Conservation (phyloP, 768 basidiomycete genomes). For the Suillus ampliporus region DNA sequence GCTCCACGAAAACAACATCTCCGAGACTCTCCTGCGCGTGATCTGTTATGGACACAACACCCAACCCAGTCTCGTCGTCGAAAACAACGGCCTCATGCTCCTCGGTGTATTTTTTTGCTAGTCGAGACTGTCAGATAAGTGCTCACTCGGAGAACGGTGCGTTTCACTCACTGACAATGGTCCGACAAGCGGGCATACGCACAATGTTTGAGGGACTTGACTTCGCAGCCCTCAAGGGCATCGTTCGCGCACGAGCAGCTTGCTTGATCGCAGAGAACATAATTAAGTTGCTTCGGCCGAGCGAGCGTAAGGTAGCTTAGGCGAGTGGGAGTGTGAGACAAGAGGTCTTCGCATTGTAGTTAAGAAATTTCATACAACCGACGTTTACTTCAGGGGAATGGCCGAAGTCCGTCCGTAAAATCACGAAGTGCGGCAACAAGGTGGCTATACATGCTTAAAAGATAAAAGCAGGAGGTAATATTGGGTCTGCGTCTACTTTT, state of each 20-base stretch:
- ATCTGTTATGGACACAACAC: slow-evolving; percentile 85
- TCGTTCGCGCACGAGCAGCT: slow-evolving; percentile 10
- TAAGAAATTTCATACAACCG: slow-evolving; percentile 9
- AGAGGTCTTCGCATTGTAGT: slow-evolving; percentile 4
- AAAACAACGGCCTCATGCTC: slow-evolving; percentile 89
- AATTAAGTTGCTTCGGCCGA: background rate
- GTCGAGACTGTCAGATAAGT: background rate
- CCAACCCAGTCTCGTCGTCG: slow-evolving; percentile 78
- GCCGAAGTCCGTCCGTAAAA: background rate
- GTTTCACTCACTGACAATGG: slow-evolving; percentile 14
- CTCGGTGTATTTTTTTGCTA: slow-evolving; percentile 80
- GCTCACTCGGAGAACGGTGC: background rate
- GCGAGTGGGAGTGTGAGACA: slow-evolving; percentile 17
- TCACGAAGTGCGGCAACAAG: background rate
- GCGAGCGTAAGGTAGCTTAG: slow-evolving; percentile 5
- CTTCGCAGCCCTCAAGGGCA: slow-evolving; percentile 5
- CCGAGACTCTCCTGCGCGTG: slow-evolving; percentile 92
- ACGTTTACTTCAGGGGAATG: slow-evolving; percentile 14
- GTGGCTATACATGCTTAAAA: background rate
- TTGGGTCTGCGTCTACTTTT: slow-evolving; percentile 15
- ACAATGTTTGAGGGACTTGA: background rate
- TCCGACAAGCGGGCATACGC: slow-evolving; percentile 10
- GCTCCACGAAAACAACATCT: slow-evolving; percentile 97
- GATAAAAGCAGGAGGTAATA: background rate
- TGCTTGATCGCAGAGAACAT: slow-evolving; percentile 14